Base-by-base conservation (phyloP, 1,284 basidiomycete genomes). In the Ganoderma lingzhi region DNA sequence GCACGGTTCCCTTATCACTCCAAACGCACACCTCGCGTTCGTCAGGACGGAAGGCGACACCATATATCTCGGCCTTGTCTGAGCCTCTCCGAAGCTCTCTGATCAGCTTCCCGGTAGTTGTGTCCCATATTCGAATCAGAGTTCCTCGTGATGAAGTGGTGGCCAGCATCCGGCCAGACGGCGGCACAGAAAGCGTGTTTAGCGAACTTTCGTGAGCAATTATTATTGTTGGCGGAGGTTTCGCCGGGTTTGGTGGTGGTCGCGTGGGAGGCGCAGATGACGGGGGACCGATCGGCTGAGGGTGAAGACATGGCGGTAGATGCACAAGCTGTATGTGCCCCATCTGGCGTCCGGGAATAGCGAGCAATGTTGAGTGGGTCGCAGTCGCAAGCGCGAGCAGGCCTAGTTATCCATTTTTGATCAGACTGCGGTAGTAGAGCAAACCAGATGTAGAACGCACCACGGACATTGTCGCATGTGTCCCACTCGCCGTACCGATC, bases 1-100 rank as follows among this genome's bases (percentile, higher is more conserved):
- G 96, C 4, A 99, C 90, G 0, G 97, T 99, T 48, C 97, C 96
- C 82, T 98, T 98, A 81, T 99, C 97, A 78, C 96, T 97, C 93
- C 95, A 96, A 10, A 94, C 94, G 75, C 93, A 94, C 1, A 97
- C 82, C 75, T 95, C 93, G 66, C 85, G 86, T 80, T 94, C 93
- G 75, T 93, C 94, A 9, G 90, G 91, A 71, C 91, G 85, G 79
- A 92, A 93, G 64, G 89, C 89, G 28, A 96, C 90, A 1, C 95
- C 95, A 82, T 96, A 98, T 66, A 98, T 97, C 76, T 94, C 92
- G 23, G 96, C 96, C 73, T 93, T 91, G 80, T 98, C 97, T 19
- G 93, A 90, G 4, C 96, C 96, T 78, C 96, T 86, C 65, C 96
- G 84, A 42, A 98, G 85, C 79, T 98, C 97, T 62, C 91, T 85